Evolutionary conservation across 2,329 filamentous ascomycete genomes (phyloP).

Genomic region (Phoma sp.): DNA sequence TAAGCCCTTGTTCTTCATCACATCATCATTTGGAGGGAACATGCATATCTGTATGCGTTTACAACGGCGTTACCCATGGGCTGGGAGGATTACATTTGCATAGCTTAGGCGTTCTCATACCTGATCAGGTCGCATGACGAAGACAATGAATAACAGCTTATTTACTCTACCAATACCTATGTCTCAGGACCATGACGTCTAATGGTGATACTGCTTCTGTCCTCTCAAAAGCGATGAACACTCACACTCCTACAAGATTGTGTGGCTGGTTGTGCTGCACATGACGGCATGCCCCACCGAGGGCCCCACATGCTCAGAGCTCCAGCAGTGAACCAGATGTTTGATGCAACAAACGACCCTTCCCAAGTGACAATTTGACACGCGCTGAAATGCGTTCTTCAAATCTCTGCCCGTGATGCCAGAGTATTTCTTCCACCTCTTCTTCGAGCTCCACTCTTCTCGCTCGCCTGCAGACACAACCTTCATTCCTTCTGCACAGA

Average conservation of each 20-base stretch:
- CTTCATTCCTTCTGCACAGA: constrained; percentile 50
- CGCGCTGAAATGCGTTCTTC: constrained; percentile 23
- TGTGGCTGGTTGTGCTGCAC: not conserved
- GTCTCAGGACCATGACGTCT: not conserved
- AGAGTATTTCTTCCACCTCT: constrained; percentile 68
- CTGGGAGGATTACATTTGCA: constrained; percentile 28
- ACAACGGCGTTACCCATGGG: constrained; percentile 22
- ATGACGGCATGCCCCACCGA: constrained; percentile 16
- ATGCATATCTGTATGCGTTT: constrained; percentile 11
- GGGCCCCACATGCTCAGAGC: constrained; percentile 4
- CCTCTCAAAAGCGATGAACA: no score
- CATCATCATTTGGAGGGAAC: not conserved
- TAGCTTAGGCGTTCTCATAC: constrained; percentile 31
- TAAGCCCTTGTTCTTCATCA: constrained; percentile 5
- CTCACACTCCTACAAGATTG: no score
- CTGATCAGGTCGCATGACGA: constrained; percentile 16
- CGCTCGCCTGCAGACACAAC: constrained; percentile 38
- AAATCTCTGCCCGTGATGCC: constrained; percentile 53
- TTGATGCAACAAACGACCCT: not conserved
- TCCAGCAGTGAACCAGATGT: constrained; percentile 3
- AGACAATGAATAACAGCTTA: constrained; percentile 13
- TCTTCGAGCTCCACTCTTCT: constrained; percentile 62
- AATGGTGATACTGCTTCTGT: no score
- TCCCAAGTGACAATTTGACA: not conserved
- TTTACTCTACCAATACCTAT: not conserved